Conservation (phyloP, 257 asterid genomes). For the Nicotiana attenuata region DNA sequence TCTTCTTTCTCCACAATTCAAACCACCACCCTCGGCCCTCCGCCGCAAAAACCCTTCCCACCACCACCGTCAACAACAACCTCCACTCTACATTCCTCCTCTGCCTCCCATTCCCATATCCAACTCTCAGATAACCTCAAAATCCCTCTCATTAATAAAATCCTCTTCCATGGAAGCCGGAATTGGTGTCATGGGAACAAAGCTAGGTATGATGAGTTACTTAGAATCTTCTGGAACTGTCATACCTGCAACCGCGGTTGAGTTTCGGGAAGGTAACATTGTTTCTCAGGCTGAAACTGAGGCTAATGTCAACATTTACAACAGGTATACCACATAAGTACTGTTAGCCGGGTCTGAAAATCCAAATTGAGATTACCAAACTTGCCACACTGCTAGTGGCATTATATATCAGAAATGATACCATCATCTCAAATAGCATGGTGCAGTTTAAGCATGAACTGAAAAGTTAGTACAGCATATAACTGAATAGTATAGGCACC, state of each 20-base stretch:
- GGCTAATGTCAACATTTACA: conserved; percentile 34
- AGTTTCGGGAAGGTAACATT: conserved; percentile 85
- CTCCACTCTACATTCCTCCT: conserved; percentile 12
- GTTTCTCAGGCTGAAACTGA: conserved; percentile 76
- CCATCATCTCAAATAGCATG: background rate
- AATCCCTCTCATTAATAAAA: conserved; percentile 18
- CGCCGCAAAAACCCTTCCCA: background rate
- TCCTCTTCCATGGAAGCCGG: conserved; percentile 85
- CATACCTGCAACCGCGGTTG: conserved; percentile 75
- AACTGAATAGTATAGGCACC: background rate
- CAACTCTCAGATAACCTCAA: conserved; percentile 25
- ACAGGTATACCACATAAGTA: background rate
- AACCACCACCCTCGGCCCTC: no score
- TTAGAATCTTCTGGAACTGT: conserved; percentile 65
- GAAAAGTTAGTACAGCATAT: background rate
- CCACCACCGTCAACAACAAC: conserved; percentile 4
- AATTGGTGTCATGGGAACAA: conserved; percentile 77
- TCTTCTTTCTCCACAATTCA: no score
- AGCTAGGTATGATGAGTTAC: conserved; percentile 83
- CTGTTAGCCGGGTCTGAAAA: background rate
- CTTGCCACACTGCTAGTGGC: background rate
- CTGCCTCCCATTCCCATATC: conserved; percentile 32
- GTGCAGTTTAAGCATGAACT: background rate
- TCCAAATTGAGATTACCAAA: background rate
- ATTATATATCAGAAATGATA: background rate